Evolutionary conservation across 2,329 filamentous ascomycete species (phyloP), one percentile per base, ranked within the genome.

Genomic region (Dactylellina leptospora): DNA sequence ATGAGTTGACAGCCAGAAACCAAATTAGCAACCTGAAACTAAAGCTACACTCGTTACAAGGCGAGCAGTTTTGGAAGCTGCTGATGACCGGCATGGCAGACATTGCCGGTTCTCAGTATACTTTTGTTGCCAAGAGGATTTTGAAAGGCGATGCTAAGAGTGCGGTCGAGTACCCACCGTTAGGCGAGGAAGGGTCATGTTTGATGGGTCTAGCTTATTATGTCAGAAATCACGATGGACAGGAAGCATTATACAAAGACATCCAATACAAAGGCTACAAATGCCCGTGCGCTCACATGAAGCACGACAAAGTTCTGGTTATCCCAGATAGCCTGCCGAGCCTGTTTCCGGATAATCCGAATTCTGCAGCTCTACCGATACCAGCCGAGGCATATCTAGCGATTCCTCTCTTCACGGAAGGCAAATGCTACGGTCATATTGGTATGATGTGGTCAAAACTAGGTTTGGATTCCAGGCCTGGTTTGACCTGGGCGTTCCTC

Each of bases 391-490:
- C 87, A 1, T 90, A 89, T 76, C 81, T 91, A 33, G 87, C 86
- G 5, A 81, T 90, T 11, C 88, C 88, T 0, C 80, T 91, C 1
- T 89, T 87, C 74, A 83, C 84, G 2, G 84, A 86, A 42, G 86
- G 84, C 28, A 89, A 87, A 77, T 89, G 86, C 77, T 85, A 89
- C 75, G 88, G 86, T 20, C 86, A 90, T 78, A 87, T 91, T 76
- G 88, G 88, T n/a, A 81, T 88, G 77, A 87, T 90, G 82, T 91
- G 88, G 88, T 87, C 87, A 4, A 80, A 81, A 44, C 83, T 88
- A 71, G 87, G 86, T n/a, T 81, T 87, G 13, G 80, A 81, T 13
- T 82, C 82, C 48, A 82, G 84, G 48, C 68, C 76, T n/a, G 81
- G 80, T 11, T 77, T 90, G 23, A 84, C 86, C 5, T 91, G 88